Conservation (phyloP, 768 basidiomycete species). For the Boletus insuetus region DNA sequence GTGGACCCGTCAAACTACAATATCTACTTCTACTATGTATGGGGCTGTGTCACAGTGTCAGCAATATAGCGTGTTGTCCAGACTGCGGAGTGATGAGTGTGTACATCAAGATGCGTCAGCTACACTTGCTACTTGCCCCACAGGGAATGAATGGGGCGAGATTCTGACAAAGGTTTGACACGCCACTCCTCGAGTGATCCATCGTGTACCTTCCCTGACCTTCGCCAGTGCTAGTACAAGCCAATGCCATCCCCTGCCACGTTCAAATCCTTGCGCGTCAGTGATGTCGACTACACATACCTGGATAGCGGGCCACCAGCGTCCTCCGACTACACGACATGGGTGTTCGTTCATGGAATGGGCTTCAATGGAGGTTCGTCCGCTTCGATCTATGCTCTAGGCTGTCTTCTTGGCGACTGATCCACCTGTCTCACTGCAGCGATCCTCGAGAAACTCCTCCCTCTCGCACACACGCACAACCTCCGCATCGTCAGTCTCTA, state of each 20-base stretch:
- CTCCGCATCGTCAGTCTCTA: constrained; percentile 25
- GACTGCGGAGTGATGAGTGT: no score
- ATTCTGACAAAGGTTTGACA: no score
- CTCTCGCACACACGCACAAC: constrained; percentile 19
- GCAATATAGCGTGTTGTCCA: no score
- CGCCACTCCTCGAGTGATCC: no score
- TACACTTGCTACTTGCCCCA: no score
- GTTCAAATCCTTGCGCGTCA: constrained; percentile 11
- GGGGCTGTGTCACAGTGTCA: no score
- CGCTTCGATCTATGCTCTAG: not conserved
- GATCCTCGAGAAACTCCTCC: constrained; percentile 19
- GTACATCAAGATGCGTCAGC: no score
- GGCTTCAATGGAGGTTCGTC: constrained; percentile 22
- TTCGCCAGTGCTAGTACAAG: no score
- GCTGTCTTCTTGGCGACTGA: not conserved
- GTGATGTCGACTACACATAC: constrained; percentile 19
- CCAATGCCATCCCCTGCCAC: not conserved
- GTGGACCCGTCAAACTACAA: no score
- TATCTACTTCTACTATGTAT: no score
- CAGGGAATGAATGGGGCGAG: no score
- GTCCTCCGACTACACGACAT: constrained; percentile 20
- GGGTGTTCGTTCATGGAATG: constrained; percentile 20
- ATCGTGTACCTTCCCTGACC: no score
- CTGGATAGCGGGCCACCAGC: constrained; percentile 20
- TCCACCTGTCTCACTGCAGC: not conserved